Evolutionary conservation across 306 rosid genomes (phyloP).

Genomic region (Potentilla sterilis): DNA sequence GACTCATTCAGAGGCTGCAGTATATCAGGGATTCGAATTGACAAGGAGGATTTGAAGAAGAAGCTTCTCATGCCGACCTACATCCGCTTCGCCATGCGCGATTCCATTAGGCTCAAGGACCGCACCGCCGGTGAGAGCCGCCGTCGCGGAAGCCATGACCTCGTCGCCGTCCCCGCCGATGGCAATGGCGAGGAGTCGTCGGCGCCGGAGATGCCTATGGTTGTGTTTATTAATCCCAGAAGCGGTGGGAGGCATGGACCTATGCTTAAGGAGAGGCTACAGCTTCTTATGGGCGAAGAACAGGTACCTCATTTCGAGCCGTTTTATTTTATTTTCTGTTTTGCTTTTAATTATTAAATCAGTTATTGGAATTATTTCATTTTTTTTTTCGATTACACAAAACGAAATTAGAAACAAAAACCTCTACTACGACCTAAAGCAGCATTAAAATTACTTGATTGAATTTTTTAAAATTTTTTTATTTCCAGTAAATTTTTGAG

Average conservation of each 20-base stretch:
- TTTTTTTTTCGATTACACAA: not conserved
- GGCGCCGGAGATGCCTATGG: slow-evolving; percentile 64
- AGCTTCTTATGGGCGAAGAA: slow-evolving; percentile 74
- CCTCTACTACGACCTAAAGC: too few species aligned
- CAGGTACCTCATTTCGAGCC: slow-evolving; percentile 47
- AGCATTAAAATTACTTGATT: too few species aligned
- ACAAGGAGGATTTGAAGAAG: slow-evolving; percentile 71
- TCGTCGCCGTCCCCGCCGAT: slow-evolving; percentile 18
- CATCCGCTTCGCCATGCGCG: slow-evolving; percentile 86
- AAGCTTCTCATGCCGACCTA: slow-evolving; percentile 72
- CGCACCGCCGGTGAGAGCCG: slow-evolving; percentile 61
- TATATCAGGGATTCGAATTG: slow-evolving; percentile 60
- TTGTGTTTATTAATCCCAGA: slow-evolving; percentile 69
- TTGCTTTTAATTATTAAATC: not conserved
- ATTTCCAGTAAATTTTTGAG: not conserved
- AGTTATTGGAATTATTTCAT: not conserved
- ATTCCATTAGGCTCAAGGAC: slow-evolving; percentile 65
- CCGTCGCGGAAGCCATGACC: slow-evolving; percentile 20
- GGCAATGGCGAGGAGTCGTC: slow-evolving; percentile 31
- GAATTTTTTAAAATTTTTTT: not conserved
- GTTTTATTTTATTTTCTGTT: not conserved
- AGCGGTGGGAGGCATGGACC: slow-evolving; percentile 95
- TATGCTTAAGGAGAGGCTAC: slow-evolving; percentile 74
- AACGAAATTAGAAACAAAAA: too few species aligned
- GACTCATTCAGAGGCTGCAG: slow-evolving; percentile 72